phyloP scores from a whole-genome alignment of 805 yeast genomes.

The Kazachstania psychrophila region DNA sequence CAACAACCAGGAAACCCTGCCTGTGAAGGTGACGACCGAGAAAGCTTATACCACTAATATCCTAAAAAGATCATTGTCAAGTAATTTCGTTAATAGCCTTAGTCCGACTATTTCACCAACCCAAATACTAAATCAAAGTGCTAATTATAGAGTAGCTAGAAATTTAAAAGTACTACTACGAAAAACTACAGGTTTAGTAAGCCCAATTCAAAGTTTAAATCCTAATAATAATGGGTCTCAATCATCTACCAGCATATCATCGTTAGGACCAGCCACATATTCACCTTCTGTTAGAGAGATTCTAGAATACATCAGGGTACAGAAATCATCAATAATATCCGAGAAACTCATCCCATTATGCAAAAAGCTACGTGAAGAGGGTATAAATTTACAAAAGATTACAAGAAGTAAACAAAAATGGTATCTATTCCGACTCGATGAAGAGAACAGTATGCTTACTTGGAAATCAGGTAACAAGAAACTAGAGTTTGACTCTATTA shows the following conservation, averaged over 20 bases:
- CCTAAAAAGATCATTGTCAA: too few species aligned
- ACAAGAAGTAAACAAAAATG: conserved; percentile 24
- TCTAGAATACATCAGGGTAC: conserved; percentile 6
- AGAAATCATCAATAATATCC: conserved; percentile 4
- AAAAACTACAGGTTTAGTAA: conserved; percentile 3
- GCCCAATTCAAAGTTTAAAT: background rate
- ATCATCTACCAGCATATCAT: background rate
- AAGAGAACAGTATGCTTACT: conserved; percentile 13
- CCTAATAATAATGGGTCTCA: too few species aligned
- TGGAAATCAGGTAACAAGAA: conserved; percentile 26
- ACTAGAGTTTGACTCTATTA: conserved; percentile 26
- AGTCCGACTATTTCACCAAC: too few species aligned
- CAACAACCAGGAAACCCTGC: too few species aligned
- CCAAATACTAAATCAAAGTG: background rate
- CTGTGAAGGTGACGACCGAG: too few species aligned
- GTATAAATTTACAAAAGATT: conserved; percentile 21
- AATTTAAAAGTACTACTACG: conserved; percentile 1
- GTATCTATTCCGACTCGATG: conserved; percentile 18
- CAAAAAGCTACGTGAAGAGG: conserved; percentile 10
- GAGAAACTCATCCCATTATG: conserved; percentile 8
- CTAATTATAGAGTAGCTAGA: background rate
- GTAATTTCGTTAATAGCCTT: too few species aligned
- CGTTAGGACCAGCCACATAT: conserved; percentile 21
- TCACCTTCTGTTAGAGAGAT: conserved; percentile 15
- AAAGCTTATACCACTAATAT: too few species aligned